Percentiles rank a stretch among this genome's conserved stretches.
phyloP scores from a whole-genome alignment of 2,329 filamentous ascomycete species.

The Ascochyta lentis region DNA sequence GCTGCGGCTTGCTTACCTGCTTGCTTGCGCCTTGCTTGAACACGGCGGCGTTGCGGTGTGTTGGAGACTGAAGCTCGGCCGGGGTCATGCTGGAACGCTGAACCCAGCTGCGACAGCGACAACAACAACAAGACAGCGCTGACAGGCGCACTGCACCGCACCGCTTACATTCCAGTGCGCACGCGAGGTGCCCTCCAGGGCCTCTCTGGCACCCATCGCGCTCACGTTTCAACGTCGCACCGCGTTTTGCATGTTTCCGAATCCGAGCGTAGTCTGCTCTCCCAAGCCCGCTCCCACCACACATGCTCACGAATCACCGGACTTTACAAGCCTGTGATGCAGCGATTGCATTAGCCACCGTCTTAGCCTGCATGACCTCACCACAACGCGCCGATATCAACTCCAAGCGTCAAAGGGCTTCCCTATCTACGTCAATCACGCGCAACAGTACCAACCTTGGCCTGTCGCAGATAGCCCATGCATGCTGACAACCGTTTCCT shows the following conservation, averaged over 20 bases:
- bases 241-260: conserved; percentile 10
- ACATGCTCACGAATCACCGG: neutral
- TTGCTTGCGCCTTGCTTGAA: neutral
- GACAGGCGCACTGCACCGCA: neutral
- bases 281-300: neutral
- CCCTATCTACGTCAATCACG: conserved; percentile 13
- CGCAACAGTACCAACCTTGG: neutral
- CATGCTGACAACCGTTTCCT: conserved; percentile 10
- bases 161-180: conserved; percentile 9
- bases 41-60: neutral
- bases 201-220: conserved; percentile 9
- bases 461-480: neutral
- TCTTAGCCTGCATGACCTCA: conserved; percentile 32
- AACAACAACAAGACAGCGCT: neutral
- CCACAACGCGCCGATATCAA: conserved; percentile 20
- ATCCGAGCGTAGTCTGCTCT: conserved; percentile 4
- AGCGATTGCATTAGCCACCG: conserved; percentile 20
- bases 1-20: neutral
- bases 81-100: neutral
- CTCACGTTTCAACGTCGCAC: conserved; percentile 17
- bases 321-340: conserved; percentile 18
- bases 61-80: neutral
- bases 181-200: conserved; percentile 5
- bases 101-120: neutral
- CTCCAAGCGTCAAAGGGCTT: conserved; percentile 5